Evolutionary conservation across 1,284 basidiomycete genomes (phyloP).

Genomic region (Singerocomus rubriflavus): DNA sequence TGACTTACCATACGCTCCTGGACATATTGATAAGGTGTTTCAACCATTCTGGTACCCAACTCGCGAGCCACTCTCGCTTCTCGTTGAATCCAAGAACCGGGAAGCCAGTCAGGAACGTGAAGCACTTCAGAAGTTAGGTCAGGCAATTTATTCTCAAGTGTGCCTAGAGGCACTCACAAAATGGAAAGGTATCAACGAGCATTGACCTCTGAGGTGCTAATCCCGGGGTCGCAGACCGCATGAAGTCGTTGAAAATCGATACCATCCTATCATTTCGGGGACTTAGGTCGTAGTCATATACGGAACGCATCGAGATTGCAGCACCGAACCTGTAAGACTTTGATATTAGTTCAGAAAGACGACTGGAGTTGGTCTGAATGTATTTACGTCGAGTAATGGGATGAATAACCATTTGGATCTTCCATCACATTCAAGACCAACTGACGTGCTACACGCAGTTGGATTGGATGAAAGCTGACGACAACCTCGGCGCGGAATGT

Average conservation of each 20-base stretch:
- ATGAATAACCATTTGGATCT: neutral
- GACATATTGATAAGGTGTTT: constrained; percentile 21
- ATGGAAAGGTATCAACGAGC: too few relatives aligned
- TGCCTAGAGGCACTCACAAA: constrained; percentile 3
- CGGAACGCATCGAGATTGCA: too few relatives aligned
- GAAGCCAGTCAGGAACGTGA: constrained; percentile 23
- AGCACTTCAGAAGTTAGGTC: constrained; percentile 11
- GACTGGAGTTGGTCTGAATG: neutral
- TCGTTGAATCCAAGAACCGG: constrained; percentile 19
- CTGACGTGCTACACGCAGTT: constrained; percentile 20
- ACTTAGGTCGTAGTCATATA: too few relatives aligned
- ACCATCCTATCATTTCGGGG: too few relatives aligned
- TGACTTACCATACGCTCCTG: constrained; percentile 13
- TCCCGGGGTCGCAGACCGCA: too few relatives aligned
- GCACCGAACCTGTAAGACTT: too few relatives aligned
- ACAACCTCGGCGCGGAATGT: neutral
- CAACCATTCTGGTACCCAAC: constrained; percentile 12
- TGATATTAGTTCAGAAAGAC: too few relatives aligned
- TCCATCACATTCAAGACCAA: constrained; percentile 14
- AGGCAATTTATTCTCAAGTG: neutral
- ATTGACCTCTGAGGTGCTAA: too few relatives aligned
- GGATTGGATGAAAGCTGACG: constrained; percentile 8
- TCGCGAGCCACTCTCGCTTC: constrained; percentile 15
- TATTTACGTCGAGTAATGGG: constrained; percentile 16
- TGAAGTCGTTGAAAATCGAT: too few relatives aligned